A percentile compares a stretch with the other conserved stretches of the same genome.
Conservation (phyloP, 148 eudicot genomes). For the Rhododendron ferrugineum region DNA sequence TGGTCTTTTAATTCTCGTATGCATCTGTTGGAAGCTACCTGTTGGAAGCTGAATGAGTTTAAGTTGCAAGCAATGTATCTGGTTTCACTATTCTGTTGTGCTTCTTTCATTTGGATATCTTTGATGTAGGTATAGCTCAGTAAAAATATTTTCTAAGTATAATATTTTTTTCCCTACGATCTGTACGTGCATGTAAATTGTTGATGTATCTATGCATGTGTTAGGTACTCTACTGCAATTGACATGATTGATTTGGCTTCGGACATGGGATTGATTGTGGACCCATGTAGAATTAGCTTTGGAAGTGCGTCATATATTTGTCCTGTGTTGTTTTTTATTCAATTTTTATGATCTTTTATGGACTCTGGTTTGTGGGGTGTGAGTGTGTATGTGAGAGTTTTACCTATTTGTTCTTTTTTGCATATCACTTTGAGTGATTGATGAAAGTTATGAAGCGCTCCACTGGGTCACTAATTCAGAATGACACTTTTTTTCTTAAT, state of each 20-base stretch:
- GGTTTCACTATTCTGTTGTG: neutral
- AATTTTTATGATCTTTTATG: too few species aligned
- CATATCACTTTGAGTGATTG: neutral
- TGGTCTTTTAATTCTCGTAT: neutral
- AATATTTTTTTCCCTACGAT: neutral
- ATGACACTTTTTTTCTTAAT: neutral
- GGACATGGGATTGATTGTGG: neutral
- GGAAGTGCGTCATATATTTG: neutral
- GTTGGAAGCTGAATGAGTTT: neutral
- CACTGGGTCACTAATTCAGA: neutral
- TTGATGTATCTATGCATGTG: neutral
- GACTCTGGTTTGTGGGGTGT: neutral
- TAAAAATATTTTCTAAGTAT: neutral
- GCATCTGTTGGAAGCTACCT: too few species aligned
- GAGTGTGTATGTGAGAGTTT: neutral
- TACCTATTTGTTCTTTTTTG: neutral
- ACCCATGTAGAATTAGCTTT: neutral
- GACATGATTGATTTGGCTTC: neutral
- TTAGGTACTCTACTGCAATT: neutral
- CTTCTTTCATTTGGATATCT: neutral
- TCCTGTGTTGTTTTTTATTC: neutral
- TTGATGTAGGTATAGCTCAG: neutral
- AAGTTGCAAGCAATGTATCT: neutral
- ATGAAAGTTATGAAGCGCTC: neutral
- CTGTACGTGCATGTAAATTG: neutral